Evolutionary conservation across 306 rosid species (phyloP), one percentile per base, ranked within the genome.

Genomic region (Quercus glauca): DNA sequence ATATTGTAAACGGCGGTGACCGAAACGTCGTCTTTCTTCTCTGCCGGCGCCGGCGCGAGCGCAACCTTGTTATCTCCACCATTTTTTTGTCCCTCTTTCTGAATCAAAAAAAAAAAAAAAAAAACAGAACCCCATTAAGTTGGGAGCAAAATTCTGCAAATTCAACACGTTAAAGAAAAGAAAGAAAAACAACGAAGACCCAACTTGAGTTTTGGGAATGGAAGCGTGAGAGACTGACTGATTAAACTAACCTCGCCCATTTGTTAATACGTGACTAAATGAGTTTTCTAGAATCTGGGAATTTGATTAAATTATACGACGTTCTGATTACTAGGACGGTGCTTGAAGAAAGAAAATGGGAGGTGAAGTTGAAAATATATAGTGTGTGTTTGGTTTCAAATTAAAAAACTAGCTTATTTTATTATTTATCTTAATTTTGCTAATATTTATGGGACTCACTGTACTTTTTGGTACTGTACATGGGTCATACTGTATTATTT

Each of bases 201-300:
- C 41, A 35, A 1, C 1, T 35, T 35, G 41, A 35, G 41, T 35
- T 35, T 35, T 67, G 52, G 45, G 19, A 6, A 33, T 14, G 19
- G 55, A 70, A 70, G 37, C 5, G 45, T 4, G n/a, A 28, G 11
- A 29, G 69, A 56, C 3, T 49, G 37, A 33, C 7, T 5, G 37
- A 33, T 33, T 7, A n/a, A 7, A 80, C 92, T 79, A 23, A 92
- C 97, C 92, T 85, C 88, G 18, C 88, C 97, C 97, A 92, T 89
- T 56, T 76, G 77, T 81, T 77, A 73, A 12, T n/a, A 68, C 12
- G 23, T 1, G 20, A 51, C 3, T 41, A 31, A 73, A 33, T 43
- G 51, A 43, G 51, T 9, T 43, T 10, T 43, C 3, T 43, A 3
- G 51, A 35, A 35, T 35, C 0, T 35, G 41, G 41, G 41, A 35